Evolutionary conservation across 768 basidiomycete genomes (phyloP), one percentile per base, ranked within the genome.

Genomic region (Arthromyces matolae): DNA sequence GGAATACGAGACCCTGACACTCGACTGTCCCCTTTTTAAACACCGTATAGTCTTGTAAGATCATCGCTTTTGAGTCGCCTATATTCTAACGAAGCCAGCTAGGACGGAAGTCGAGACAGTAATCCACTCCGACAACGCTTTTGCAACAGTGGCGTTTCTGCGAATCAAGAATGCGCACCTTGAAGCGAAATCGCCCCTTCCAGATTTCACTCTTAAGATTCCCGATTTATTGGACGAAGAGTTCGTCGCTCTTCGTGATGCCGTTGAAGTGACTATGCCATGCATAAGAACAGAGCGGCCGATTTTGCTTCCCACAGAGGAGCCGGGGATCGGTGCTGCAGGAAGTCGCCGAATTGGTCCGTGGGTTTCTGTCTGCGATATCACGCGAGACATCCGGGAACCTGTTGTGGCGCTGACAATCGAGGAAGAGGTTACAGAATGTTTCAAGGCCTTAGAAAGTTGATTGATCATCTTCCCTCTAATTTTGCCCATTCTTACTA

Each of bases 1-100:
- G 2, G 96, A 99, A 69, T 99, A 97, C 65, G 96, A 99, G 63
- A 90, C 86, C 0, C 71, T 98, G 48, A 97, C 95, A 1, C 70
- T 93, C 10, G 90, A 96, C 55, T 89, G 87, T 51, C 90, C 94
- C 0, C 60, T 95, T 10, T 98, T 94, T 78, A 89, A 90, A 55
- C 76, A 77, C 31, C 73, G 77, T 8, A 85, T 99, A 28, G 62
- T 70, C 6, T 62, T 97, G 84, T 91, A 56, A 57, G 84, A 57
- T n/a, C 8, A 27, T 10, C 36, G 36, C 35, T 44, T 10, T 32
- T 42, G 25, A 32, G 32, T 39, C 18, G 23, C 22, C 51, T 34
- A 49, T 53, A 43, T 29, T 18, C 7, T 46, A 34, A 12, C 14
- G n/a, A 16, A 22, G 5, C 19, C 9, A 27, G 19, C 4, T 51